Evolutionary conservation across 2,329 filamentous ascomycete genomes (phyloP).

Genomic region (Chaetomium sp.): DNA sequence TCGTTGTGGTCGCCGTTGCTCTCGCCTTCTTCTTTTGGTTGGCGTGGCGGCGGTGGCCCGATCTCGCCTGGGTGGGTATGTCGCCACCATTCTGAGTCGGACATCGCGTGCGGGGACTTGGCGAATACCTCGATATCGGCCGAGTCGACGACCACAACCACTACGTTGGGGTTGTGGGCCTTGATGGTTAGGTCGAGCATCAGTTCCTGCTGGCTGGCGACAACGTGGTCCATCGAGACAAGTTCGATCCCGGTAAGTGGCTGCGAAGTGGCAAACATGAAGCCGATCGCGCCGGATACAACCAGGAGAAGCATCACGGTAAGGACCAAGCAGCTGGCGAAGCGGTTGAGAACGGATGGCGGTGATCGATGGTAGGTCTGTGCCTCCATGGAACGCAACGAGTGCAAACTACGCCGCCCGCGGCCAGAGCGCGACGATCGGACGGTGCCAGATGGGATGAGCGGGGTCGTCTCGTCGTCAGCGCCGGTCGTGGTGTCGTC

Average conservation of each 20-base stretch:
- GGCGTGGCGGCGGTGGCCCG: conserved; percentile 15
- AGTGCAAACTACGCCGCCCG: conserved; percentile 48
- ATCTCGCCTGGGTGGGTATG: conserved; percentile 32
- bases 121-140: conserved; percentile 92
- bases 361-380: conserved; percentile 58
- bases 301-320: conserved; percentile 74
- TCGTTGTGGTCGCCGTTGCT: conserved; percentile 26
- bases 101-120: conserved; percentile 83
- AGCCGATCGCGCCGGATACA: conserved; percentile 76
- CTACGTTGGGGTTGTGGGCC: conserved; percentile 88
- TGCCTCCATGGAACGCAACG: conserved; percentile 65
- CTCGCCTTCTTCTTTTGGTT: background rate
- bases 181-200: conserved; percentile 88
- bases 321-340: conserved; percentile 83
- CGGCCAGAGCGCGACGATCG: conserved; percentile 54
- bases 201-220: conserved; percentile 89
- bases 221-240: conserved; percentile 75
- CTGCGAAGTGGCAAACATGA: conserved; percentile 87
- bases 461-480: conserved; percentile 81
- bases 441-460: conserved; percentile 52
- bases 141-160: conserved; percentile 77
- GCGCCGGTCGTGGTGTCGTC: conserved; percentile 69
- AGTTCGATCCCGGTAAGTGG: conserved; percentile 75
- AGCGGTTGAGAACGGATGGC: conserved; percentile 61
- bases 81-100: conserved; percentile 55